Percentiles rank a stretch among this genome's conserved stretches.
Conservation (phyloP, 2,329 filamentous ascomycete genomes). For the Mycosphaerella sp. region DNA sequence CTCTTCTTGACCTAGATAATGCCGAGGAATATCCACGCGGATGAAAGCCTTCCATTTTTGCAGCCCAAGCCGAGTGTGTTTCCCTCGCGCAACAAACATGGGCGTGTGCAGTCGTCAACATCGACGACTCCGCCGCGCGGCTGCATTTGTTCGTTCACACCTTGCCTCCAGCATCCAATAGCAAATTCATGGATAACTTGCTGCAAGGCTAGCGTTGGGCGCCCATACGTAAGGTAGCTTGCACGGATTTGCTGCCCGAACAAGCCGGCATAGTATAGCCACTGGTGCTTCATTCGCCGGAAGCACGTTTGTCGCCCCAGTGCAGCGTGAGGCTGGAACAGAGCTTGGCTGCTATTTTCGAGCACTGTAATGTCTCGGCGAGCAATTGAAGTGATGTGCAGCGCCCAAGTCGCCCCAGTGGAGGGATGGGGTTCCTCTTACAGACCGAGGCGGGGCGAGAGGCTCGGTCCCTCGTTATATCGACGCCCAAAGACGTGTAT, state of each 20-base stretch:
- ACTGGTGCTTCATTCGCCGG: background rate
- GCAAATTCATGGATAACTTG: background rate
- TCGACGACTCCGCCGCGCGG: background rate
- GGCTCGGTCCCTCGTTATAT: background rate
- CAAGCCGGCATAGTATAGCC: background rate
- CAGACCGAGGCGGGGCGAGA: background rate
- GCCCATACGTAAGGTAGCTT: conserved; percentile 6
- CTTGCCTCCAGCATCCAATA: background rate
- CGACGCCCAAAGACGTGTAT: background rate
- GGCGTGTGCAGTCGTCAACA: background rate
- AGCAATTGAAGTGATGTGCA: background rate
- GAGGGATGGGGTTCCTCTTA: background rate
- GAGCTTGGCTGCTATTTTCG: background rate
- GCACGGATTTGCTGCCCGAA: conserved; percentile 2
- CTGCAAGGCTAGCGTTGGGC: conserved; percentile 8
- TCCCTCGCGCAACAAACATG: background rate
- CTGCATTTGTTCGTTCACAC: background rate
- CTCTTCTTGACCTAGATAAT: background rate
- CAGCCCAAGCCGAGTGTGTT: conserved; percentile 4
- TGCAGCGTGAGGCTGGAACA: background rate
- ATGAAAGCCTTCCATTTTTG: background rate
- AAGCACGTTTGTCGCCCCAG: background rate
- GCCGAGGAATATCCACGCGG: background rate
- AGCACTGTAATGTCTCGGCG: background rate
- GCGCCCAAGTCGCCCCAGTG: background rate